These are phyloP conservation scores for Exobasidium rhododendri DNA, from an alignment of 1,284 basidiomycete species.

Conservation along the genomic window DNA sequence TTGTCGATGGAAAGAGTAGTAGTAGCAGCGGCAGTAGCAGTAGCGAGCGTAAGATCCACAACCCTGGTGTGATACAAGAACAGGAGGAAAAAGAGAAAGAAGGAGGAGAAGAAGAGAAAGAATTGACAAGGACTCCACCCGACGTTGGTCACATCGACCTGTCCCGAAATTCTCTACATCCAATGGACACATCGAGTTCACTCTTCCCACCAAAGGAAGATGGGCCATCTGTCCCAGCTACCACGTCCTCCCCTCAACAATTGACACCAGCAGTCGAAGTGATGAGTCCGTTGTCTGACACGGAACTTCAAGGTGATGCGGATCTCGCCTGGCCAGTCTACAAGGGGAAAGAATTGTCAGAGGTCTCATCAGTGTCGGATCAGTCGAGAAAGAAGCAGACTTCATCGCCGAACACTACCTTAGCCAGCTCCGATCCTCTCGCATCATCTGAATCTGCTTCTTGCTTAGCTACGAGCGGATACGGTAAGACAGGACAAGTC, in stretches of 20 bases:
- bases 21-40: neutral
- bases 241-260: constrained; percentile 1
- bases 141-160: neutral
- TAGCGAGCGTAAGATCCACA: neutral
- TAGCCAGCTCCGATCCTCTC: neutral
- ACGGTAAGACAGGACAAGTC: constrained; percentile 11
- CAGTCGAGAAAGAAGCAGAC: neutral
- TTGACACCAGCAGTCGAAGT: constrained; percentile 2
- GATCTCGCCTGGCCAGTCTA: neutral
- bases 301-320: too few species aligned
- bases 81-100: neutral
- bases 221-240: neutral
- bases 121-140: too few species aligned
- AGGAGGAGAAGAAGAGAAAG: neutral
- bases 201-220: neutral
- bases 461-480: neutral
- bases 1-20: neutral
- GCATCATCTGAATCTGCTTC: neutral
- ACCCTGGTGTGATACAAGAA: neutral
- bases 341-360: neutral
- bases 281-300: constrained; percentile 1
- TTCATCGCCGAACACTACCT: neutral
- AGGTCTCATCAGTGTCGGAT: neutral
- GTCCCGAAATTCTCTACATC: neutral
- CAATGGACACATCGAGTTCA: neutral